Conservation (phyloP, 805 yeast species). For the Tetrapisispora fleetii region DNA sequence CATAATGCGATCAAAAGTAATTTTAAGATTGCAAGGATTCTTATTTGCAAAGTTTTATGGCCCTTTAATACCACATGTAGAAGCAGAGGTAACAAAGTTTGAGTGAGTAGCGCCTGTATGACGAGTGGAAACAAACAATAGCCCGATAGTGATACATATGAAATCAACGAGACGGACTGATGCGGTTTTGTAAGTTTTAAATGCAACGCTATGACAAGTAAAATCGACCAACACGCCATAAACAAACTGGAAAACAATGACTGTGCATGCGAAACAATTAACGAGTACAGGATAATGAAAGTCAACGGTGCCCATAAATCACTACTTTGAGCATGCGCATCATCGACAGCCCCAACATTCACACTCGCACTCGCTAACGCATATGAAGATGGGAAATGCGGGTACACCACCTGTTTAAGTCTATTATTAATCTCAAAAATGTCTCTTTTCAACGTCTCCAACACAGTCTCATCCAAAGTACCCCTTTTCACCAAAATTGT, state of each 20-base stretch:
- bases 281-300: constrained; percentile 23
- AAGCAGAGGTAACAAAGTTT: constrained; percentile 20
- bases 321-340: constrained; percentile 12
- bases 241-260: constrained; percentile 26
- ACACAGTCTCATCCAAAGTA: constrained; percentile 26
- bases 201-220: constrained; percentile 25
- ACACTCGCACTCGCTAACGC: constrained; percentile 1
- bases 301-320: constrained; percentile 31
- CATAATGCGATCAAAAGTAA: constrained; percentile 13
- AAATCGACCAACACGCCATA: constrained; percentile 23
- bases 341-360: neutral
- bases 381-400: constrained; percentile 19
- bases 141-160: constrained; percentile 26
- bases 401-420: constrained; percentile 27
- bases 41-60: constrained; percentile 8
- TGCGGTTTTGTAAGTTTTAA: constrained; percentile 20
- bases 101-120: constrained; percentile 18
- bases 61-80: constrained; percentile 7
- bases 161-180: constrained; percentile 19
- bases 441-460: constrained; percentile 25
- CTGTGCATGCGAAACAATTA: constrained; percentile 25
- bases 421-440: constrained; percentile 23
- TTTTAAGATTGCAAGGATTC: constrained; percentile 12
- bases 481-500: constrained; percentile 14
- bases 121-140: constrained; percentile 29